Evolutionary conservation across 495 filamentous ascomycete genomes (phyloP).

Genomic region (Rostrohypoxylon terebratum): DNA sequence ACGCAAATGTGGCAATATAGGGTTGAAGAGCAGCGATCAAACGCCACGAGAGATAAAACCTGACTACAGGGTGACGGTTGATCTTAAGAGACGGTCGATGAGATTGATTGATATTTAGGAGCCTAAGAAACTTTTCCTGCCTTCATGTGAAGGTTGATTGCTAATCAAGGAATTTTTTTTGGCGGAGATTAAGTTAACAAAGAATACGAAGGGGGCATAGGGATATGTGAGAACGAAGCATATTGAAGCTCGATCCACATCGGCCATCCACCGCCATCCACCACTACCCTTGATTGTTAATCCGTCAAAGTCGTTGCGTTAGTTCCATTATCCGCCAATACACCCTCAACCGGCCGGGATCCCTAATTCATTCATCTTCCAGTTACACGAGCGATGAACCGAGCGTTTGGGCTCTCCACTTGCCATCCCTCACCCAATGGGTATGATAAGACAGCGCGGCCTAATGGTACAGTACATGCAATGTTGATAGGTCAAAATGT

Average conservation of each 20-base stretch:
- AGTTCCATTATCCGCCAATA: neutral
- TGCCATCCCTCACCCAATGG: neutral
- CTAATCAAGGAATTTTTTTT: slow-evolving; percentile 30
- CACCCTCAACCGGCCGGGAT: slow-evolving; percentile 18
- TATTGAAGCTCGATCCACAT: slow-evolving; percentile 4
- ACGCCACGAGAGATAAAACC: neutral
- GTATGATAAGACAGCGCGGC: neutral
- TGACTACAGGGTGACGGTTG: neutral
- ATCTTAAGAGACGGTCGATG: neutral
- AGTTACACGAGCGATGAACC: slow-evolving; percentile 32
- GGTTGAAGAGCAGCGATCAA: neutral
- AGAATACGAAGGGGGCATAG: neutral
- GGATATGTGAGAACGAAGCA: neutral
- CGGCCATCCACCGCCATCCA: slow-evolving; percentile 15
- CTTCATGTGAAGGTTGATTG: slow-evolving; percentile 13
- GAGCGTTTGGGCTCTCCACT: slow-evolving; percentile 1
- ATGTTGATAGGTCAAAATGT: slow-evolving; percentile 15
- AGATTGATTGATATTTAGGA: neutral
- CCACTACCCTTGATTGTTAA: neutral
- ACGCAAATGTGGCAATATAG: slow-evolving; percentile 3
- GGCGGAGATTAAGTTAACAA: slow-evolving; percentile 12
- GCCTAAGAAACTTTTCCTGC: neutral
- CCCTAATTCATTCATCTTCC: slow-evolving; percentile 19
- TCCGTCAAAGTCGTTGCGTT: neutral
- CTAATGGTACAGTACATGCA: slow-evolving; percentile 2